Percentiles rank a stretch among this genome's conserved stretches.
phyloP scores from a whole-genome alignment of 331 rosid genomes.

The Rosa hybrid region DNA sequence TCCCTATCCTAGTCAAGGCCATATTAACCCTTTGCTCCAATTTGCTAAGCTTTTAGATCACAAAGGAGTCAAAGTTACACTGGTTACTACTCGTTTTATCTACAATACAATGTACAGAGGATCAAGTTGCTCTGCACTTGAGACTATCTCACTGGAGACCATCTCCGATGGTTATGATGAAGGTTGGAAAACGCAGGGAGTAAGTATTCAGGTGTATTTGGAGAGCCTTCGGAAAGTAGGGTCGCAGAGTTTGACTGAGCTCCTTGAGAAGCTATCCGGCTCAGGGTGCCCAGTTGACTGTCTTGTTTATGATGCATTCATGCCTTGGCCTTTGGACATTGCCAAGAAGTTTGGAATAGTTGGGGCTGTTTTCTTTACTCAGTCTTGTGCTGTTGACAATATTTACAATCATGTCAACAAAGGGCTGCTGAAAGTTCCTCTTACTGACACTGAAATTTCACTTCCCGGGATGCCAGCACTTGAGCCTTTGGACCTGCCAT shows the following conservation, averaged over 20 bases:
- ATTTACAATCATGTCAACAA: conserved; percentile 40
- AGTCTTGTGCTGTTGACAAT: conserved; percentile 36
- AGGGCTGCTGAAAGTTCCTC: conserved; percentile 27
- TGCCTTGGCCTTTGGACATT: conserved; percentile 48
- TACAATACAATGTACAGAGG: conserved; percentile 10
- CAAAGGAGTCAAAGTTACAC: conserved; percentile 33
- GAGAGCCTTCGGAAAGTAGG: conserved; percentile 24
- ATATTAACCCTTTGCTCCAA: conserved; percentile 42
- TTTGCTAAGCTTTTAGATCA: conserved; percentile 39
- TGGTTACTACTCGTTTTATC: conserved; percentile 19
- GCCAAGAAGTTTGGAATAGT: conserved; percentile 36
- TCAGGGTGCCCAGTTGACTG: conserved; percentile 37
- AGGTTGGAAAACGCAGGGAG: neutral
- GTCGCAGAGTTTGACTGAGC: conserved; percentile 23
- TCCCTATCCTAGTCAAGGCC: conserved; percentile 40
- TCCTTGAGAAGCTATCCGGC: conserved; percentile 27
- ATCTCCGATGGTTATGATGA: conserved; percentile 22
- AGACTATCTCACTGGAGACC: conserved; percentile 10
- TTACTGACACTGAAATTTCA: neutral
- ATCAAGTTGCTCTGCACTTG: neutral
- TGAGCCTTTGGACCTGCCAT: conserved; percentile 41
- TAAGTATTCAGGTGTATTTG: neutral
- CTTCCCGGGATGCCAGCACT: conserved; percentile 45
- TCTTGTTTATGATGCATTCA: conserved; percentile 35
- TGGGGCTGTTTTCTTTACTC: conserved; percentile 44